Base-by-base conservation (phyloP, 2,329 filamentous ascomycete species). In the Colletotrichum tropicicola region DNA sequence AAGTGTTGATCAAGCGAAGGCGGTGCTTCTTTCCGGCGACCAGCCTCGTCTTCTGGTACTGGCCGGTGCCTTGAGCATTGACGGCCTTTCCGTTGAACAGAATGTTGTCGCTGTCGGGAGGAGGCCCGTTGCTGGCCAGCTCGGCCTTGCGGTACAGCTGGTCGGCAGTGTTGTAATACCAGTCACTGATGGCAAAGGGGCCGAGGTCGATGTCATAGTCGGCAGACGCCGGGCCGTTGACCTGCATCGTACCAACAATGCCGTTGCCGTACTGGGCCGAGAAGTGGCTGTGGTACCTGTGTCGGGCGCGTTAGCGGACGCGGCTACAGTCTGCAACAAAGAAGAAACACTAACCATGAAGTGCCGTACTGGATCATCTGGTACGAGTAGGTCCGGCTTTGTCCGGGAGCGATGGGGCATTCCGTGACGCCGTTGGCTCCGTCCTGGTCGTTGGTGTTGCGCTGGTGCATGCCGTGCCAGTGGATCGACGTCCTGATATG, bases 181-280 rank as follows among this genome's bases (percentile, higher is more conserved):
- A 88, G 68, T 89, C 87, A 7, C 78, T 81, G 41, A 89, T 77
- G 6, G 82, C 79, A 6, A 85, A 80, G 3, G 68, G 60, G 2
- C 90, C 89, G 0, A 91, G 78, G 70, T 92, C 90, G 43, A 85
- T 80, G 66, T 92, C 88, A 69, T 90, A 91, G 49, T 70, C 68
- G 30, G 66, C 68, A 17, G 68, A 68, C 19, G 69, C 66, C 0
- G 87, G 86, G 0, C 84, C 85, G 52, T 83, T 74, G 56, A 87
- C 81, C 30, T 85, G 72, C 30, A 89, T 82, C 1, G 81, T 73
- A 2, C 86, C 86, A 10, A 81, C 73, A 0, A 87, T 73, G 10
- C 86, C 86, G 66, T 87, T 82, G 30, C 78, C 79, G 65, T 85
- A 85, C 70, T 86, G 83, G 15, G 77, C 74, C 6, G 79, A 78